These are phyloP conservation scores for Geosmithia flava DNA, from an alignment of 2,329 filamentous ascomycete genomes.

Conservation along the genomic window DNA sequence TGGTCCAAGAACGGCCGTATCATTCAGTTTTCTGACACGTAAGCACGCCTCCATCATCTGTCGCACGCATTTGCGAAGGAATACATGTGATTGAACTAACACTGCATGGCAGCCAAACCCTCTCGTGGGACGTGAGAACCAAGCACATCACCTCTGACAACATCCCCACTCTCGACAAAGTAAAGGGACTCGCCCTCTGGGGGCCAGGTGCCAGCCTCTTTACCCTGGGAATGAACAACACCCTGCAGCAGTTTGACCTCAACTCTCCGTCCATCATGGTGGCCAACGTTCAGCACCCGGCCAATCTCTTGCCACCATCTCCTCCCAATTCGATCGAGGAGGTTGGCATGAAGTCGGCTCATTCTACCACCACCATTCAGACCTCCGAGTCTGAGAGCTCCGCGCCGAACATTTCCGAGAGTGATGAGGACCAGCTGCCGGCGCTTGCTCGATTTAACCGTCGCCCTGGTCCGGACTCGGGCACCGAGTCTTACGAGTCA, in stretches of 20 bases:
- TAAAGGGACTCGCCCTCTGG: conserved; percentile 75
- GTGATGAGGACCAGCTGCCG: conserved; percentile 66
- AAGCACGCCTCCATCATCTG: conserved; percentile 26
- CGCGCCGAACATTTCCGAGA: conserved; percentile 51
- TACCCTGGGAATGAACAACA: conserved; percentile 76
- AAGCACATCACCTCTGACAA: conserved; percentile 87
- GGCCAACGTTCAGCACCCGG: conserved; percentile 75
- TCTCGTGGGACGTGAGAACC: conserved; percentile 95
- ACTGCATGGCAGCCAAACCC: conserved; percentile 55
- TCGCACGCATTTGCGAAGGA: conserved; percentile 33
- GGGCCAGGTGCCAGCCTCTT: conserved; percentile 87
- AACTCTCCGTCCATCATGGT: conserved; percentile 74
- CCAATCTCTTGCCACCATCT: conserved; percentile 65
- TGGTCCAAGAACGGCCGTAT: conserved; percentile 98
- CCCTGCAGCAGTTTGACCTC: conserved; percentile 89
- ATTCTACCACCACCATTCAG: conserved; percentile 31
- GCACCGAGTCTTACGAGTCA: conserved; percentile 47
- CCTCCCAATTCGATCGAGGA: conserved; percentile 74
- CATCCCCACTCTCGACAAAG: conserved; percentile 72
- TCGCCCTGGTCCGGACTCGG: conserved; percentile 49
- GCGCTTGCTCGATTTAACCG: conserved; percentile 65
- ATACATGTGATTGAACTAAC: conserved; percentile 11
- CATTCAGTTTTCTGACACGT: conserved; percentile 86
- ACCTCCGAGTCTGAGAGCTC: conserved; percentile 41
- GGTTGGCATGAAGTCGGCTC: conserved; percentile 38